Evolutionary conservation across 2,329 filamentous ascomycete genomes (phyloP), one percentile per base, ranked within the genome.

Genomic region (Xylaria sp.): DNA sequence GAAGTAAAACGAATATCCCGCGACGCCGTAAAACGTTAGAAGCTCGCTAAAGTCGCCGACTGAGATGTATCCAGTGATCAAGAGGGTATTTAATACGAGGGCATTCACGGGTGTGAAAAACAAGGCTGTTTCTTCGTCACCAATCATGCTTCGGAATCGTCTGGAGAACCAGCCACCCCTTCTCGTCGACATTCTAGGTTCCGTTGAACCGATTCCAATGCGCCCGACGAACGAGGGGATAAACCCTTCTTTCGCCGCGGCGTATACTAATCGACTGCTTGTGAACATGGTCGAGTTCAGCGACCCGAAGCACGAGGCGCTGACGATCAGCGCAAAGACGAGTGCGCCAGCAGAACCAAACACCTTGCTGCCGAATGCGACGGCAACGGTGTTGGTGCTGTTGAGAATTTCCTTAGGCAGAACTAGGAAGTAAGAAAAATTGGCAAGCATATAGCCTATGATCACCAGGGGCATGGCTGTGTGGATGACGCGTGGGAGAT

Each of bases 1-100:
- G 74, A 99, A 99, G 77, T 99, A 99, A 72, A 99, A 99, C 0
- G 91, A 91, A 73, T 99, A 99, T 11, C 92, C 92, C 0, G 94
- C 94, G 10, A 99, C 94, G 59, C 94, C 94, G 76, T 97, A 97
- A 73, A 99, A 99, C 0, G 94, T 97, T 59, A 97, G 83, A 1
- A 99, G 83, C 0, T 93, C 96, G 55, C 86, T 82, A 72, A 99
- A 97, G 73, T 96, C 91, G 74, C 94, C 94, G 4, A 96, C 86
- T 1, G 89, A 70, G 63, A 96, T 86, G 76, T 97, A 99, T 1
- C 82, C 77, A 2, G 83, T 76, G 0, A 91, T 96, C 19, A 99
- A 76, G 2, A 77, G 66, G 47, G 83, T 82, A 74, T 99, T 99
- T 67, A 97, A 84, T 1, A 89, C 70, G 76, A 97, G 90, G 5